Percentiles rank a stretch among this genome's conserved stretches.
phyloP scores from a whole-genome alignment of 371 early-diverging fungal genomes.

The Syncephalastrum contaminatum region DNA sequence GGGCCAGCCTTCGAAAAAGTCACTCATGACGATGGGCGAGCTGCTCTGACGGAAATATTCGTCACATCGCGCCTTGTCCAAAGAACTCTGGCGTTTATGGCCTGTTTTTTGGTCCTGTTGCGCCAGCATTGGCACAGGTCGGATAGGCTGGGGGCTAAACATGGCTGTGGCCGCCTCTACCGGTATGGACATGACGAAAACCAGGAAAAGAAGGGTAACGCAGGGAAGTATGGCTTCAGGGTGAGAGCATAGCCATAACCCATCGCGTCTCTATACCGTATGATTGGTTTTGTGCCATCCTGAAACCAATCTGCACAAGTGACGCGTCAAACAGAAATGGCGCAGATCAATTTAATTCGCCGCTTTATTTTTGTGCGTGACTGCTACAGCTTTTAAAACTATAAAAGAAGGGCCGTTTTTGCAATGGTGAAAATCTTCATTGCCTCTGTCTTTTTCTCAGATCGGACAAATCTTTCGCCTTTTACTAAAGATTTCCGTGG shows the following conservation, averaged over 20 bases:
- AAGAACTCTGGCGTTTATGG: slow-evolving; percentile 3
- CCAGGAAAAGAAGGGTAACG: background rate
- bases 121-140: background rate
- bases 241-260: too few species aligned
- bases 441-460: slow-evolving; percentile 48
- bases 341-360: too few species aligned
- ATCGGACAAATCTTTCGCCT: slow-evolving; percentile 58
- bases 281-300: too few species aligned
- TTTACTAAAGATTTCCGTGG: slow-evolving; percentile 60
- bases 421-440: slow-evolving; percentile 10
- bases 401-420: slow-evolving; percentile 21
- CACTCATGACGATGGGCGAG: slow-evolving; percentile 20
- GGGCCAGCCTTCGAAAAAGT: slow-evolving; percentile 31
- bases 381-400: slow-evolving; percentile 18
- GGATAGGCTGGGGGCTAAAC: slow-evolving; percentile 17
- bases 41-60: slow-evolving; percentile 2
- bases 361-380: too few species aligned
- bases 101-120: background rate
- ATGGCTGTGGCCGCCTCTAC: slow-evolving; percentile 17
- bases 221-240: too few species aligned
- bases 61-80: slow-evolving; percentile 8
- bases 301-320: too few species aligned
- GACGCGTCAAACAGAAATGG: too few species aligned
- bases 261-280: too few species aligned
- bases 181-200: slow-evolving; percentile 16